Conservation (phyloP, 345 rosid genomes). For the Clarkia xantiana region DNA sequence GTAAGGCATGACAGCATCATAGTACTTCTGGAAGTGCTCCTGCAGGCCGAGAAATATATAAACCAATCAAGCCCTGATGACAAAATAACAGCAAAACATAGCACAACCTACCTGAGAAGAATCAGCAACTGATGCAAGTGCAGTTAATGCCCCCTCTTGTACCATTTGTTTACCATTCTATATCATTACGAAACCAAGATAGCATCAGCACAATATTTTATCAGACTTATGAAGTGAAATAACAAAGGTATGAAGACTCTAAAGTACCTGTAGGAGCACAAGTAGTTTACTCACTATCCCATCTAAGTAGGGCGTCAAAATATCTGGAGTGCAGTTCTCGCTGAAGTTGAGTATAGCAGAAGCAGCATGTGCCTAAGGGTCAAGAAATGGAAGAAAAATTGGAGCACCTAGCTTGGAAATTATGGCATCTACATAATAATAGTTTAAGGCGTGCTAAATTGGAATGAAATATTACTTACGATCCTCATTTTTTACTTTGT, state of each 20-base stretch:
- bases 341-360: constrained; percentile 98
- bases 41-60: constrained; percentile 16
- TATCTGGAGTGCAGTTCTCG: constrained; percentile 95
- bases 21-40: constrained; percentile 97
- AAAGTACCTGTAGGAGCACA: constrained; percentile 71
- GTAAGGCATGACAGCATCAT: constrained; percentile 96
- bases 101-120: constrained; percentile 70
- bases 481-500: too few relatives aligned
- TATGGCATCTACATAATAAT: too few relatives aligned
- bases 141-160: constrained; percentile 99
- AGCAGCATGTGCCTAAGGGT: constrained; percentile 92
- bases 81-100: not conserved
- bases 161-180: constrained; percentile 99
- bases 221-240: not conserved
- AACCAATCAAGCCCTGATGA: not conserved
- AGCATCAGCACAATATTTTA: not conserved
- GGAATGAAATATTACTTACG: too few relatives aligned
- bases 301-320: constrained; percentile 73
- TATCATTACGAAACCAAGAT: constrained; percentile 5
- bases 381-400: constrained; percentile 8
- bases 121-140: constrained; percentile 98
- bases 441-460: too few relatives aligned
- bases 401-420: too few relatives aligned
- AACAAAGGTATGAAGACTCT: not conserved
- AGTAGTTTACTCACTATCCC: constrained; percentile 93